Conservation (phyloP, 768 basidiomycete genomes). For the Baorangia bicolor region DNA sequence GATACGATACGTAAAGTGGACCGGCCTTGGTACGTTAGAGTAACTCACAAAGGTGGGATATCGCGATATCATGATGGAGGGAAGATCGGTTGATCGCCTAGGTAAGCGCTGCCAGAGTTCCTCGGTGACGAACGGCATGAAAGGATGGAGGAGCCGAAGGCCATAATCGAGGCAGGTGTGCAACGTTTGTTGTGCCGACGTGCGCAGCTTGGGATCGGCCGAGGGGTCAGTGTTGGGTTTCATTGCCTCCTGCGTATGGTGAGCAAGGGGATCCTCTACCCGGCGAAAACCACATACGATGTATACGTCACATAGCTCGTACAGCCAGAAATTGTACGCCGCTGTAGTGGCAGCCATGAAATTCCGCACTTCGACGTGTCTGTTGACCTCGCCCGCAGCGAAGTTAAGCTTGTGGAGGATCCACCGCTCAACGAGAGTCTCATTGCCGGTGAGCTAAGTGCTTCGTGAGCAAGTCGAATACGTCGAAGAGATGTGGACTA, state of each 20-base stretch:
- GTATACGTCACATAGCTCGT: constrained; percentile 99
- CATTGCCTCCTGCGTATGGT: constrained; percentile 80
- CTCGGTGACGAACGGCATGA: constrained; percentile 99
- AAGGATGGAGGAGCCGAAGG: constrained; percentile 87
- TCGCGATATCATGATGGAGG: constrained; percentile 85
- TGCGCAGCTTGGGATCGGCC: constrained; percentile 56
- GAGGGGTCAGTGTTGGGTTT: constrained; percentile 93
- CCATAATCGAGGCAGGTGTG: constrained; percentile 94
- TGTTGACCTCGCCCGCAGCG: constrained; percentile 76
- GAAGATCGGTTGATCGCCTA: constrained; percentile 73
- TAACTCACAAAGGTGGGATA: constrained; percentile 77
- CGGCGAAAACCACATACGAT: constrained; percentile 59
- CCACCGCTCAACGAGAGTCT: constrained; percentile 93
- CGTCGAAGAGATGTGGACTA: constrained; percentile 28
- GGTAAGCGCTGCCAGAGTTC: constrained; percentile 98
- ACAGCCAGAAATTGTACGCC: constrained; percentile 94
- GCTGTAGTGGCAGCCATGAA: constrained; percentile 90
- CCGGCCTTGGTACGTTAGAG: neutral
- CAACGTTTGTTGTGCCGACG: constrained; percentile 92
- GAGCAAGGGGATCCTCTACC: neutral
- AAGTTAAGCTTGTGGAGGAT: constrained; percentile 91
- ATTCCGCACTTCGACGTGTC: constrained; percentile 72
- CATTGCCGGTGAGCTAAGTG: constrained; percentile 77
- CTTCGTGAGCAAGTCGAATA: constrained; percentile 6
- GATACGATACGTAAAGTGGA: neutral